Evolutionary conservation across 768 basidiomycete species (phyloP), one percentile per base, ranked within the genome.

Genomic region (Leucocoprinus birnbaumii): DNA sequence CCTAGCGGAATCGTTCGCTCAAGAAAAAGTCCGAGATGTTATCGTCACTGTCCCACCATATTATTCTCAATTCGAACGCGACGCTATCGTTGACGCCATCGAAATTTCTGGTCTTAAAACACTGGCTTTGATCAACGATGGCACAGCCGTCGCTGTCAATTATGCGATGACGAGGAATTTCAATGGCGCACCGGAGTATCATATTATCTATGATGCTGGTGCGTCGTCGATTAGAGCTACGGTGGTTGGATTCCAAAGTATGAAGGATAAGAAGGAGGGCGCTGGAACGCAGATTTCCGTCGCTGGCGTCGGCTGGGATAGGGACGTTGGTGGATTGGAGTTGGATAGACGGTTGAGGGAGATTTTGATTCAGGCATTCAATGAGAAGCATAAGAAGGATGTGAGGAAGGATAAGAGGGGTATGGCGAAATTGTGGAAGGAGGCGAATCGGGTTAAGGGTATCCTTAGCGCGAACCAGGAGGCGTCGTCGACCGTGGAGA

Each of bases 111-210:
- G 95, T 2, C 72, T 99, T 44, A 82, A 82, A 24, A 86, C 89
- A 1, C 74, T 98, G 27, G 86, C 91, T 0, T 77, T 98, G 56
- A 82, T 99, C 51, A 89, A 94, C 61, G 97, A 99, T 62, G 96
- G 96, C 24, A 85, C 91, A 0, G 92, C 94, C 2, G 88, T 95
- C n/a, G 97, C 94, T 13, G 80, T 98, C 61, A 99, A 99, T 74
- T 99, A 91, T 65, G 97, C 97, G 41, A 97, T 98, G 94, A 94
- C 94, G 1, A 84, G 96, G 46, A 78, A 84, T 1, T 98, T 98
- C 76, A 73, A 87, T 0, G 40, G 40, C 11, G 73, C 72, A 2
- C 84, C 85, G 0, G 89, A 95, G 64, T 83, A 87, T 67, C 95
- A 98, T 66, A 71, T 99, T 61, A 86, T 99, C 56, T 99, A 90